These are phyloP conservation scores for Effrenium voratum DNA, from an alignment of 73 alveolate genomes.

Conservation along the genomic window DNA sequence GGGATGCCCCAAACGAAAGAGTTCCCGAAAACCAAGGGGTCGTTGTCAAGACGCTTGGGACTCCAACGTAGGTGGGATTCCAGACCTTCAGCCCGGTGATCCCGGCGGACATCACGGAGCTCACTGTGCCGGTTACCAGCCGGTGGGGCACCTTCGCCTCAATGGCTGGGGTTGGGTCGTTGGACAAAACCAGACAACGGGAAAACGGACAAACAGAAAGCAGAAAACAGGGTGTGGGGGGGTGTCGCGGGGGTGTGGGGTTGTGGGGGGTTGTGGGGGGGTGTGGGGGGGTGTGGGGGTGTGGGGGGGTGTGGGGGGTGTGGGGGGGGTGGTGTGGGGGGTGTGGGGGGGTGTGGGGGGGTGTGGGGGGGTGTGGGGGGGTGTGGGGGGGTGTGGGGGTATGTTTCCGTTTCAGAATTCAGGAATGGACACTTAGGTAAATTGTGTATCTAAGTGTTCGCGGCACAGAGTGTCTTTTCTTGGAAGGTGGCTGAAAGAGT, in stretches of 20 bases:
- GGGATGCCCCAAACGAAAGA: too few species aligned
- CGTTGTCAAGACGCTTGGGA: too few species aligned
- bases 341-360: too few species aligned
- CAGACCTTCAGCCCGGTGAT: slow-evolving; percentile 22
- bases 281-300: background rate
- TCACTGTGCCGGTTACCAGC: slow-evolving; percentile 32
- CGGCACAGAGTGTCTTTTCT: too few species aligned
- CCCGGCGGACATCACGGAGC: slow-evolving; percentile 64
- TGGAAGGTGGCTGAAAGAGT: too few species aligned
- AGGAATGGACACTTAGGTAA: too few species aligned
- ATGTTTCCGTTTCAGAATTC: too few species aligned
- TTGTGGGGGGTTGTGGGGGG: background rate
- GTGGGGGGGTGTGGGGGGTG: background rate
- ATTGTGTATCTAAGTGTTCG: too few species aligned
- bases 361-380: too few species aligned
- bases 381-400: too few species aligned
- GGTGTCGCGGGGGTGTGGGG: background rate
- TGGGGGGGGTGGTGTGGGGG: too few species aligned
- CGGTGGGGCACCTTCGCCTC: slow-evolving; percentile 15
- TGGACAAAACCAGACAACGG: background rate
- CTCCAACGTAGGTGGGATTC: background rate
- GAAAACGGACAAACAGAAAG: background rate
- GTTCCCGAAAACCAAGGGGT: too few species aligned
- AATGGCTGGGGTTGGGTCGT: background rate
- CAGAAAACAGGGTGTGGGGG: background rate